These are phyloP conservation scores for Straminergon stramineum DNA, from an alignment of 225 moss, liverwort and hornwort genomes.

Conservation along the genomic window DNA sequence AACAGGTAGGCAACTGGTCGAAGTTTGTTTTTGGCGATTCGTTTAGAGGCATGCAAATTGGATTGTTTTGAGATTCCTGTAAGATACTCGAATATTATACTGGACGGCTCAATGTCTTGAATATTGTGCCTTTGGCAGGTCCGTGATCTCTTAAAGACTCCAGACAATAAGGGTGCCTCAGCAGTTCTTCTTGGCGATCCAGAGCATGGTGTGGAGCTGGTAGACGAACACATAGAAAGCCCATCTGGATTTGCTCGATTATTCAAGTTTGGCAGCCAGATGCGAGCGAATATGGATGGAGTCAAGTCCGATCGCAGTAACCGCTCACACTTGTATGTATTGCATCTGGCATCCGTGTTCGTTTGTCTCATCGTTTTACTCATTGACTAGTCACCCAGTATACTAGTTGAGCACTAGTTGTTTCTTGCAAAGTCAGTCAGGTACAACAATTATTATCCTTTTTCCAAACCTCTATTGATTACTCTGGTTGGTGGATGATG, in stretches of 20 bases:
- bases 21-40: not conserved
- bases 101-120: not conserved
- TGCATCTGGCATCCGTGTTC: not conserved
- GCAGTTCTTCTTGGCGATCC: constrained; percentile 55
- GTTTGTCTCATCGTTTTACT: not conserved
- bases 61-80: not conserved
- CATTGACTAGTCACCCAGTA: not conserved
- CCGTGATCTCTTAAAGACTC: constrained; percentile 45
- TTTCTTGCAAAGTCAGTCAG: not conserved
- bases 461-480: not conserved
- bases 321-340: constrained; percentile 59
- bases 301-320: constrained; percentile 47
- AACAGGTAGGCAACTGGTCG: constrained; percentile 39
- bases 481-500: not conserved
- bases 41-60: not conserved
- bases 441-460: not conserved
- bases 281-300: constrained; percentile 54
- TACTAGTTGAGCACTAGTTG: not conserved
- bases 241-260: constrained; percentile 63
- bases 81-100: not conserved
- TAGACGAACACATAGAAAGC: constrained; percentile 67
- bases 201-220: constrained; percentile 56
- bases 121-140: constrained; percentile 26
- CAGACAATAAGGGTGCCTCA: constrained; percentile 38
- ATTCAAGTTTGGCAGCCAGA: constrained; percentile 67